phyloP scores from a whole-genome alignment of 2,329 filamentous ascomycete species.

The Fusarium scirpi region DNA sequence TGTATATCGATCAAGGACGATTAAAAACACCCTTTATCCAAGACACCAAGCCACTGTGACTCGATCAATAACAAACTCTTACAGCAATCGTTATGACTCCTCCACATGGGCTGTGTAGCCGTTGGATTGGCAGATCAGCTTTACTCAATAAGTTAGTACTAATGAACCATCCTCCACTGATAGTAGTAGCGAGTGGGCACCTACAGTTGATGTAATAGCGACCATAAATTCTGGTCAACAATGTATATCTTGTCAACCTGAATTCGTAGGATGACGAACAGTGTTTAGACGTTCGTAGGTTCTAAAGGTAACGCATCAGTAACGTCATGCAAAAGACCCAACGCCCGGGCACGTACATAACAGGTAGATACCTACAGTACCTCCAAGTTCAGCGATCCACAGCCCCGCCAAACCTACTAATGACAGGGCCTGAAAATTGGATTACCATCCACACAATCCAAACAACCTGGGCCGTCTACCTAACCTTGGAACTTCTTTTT shows the following conservation, averaged over 20 bases:
- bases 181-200: neutral
- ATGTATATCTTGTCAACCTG: neutral
- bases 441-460: conserved; percentile 38
- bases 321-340: conserved; percentile 21
- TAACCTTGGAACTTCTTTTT: conserved; percentile 33
- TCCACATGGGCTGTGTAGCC: neutral
- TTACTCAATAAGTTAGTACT: neutral
- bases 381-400: conserved; percentile 21
- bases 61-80: neutral
- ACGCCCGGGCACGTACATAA: conserved; percentile 7
- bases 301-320: neutral
- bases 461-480: conserved; percentile 6
- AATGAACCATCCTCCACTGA: neutral
- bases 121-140: neutral
- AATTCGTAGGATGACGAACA: neutral
- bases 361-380: neutral
- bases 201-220: neutral
- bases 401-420: conserved; percentile 44
- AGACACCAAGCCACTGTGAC: neutral
- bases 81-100: neutral
- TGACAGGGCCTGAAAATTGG: conserved; percentile 38
- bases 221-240: neutral
- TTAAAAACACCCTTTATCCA: neutral
- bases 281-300: neutral
- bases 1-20: neutral